Evolutionary conservation across 352 stramenopile genomes (phyloP), one percentile per base, ranked within the genome.

Genomic region (Pythium pectinolyticum): DNA sequence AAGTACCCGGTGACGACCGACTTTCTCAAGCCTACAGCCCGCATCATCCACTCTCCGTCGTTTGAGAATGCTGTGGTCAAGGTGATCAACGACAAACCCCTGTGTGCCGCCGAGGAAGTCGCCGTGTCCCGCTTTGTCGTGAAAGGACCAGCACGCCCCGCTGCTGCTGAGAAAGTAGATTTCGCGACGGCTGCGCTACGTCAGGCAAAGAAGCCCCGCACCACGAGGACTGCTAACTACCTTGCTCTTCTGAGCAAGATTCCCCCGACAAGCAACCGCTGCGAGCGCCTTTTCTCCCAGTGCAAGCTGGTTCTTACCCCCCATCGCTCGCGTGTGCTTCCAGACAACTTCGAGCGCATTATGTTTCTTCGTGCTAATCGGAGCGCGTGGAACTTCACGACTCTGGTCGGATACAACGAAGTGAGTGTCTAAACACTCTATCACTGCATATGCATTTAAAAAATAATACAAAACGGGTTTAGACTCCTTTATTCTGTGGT

Each of bases 361-460:
- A 63, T 73, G 31, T 73, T 73, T 47, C 25, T 73, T 12, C 51
- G 58, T 24, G 60, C 60, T 9, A 69, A 73, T 37, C 37, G 58
- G 2, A 40, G 61, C 31, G 20, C 65, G 25, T 72, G 40, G 53
- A 62, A 65, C 48, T 34, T 40, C n/a, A 52, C 52, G 7, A 61
- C 64, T 19, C 37, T 39, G 47, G 15, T 39, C 8, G 47, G 39
- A 7, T 37, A 14, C 32, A 37, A 37, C 32, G 32, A 37, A 12
- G 7, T 37, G 7, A 37, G 32, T 12, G 32, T 14, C 32, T 37
- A 37, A 37, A 37, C 7, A 12, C 32, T 37, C 32, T 12, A 14
- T 37, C 7, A 12, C 32, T 37, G 7, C 7, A 14, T 37, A 7
- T 37, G 32, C 12, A 37, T 37, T 7, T 37, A 12, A 37, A 37